A percentile compares a stretch with the other conserved stretches of the same genome.
Conservation (phyloP, 371 early-diverging fungal genomes). For the Phascolomyces articulosus region DNA sequence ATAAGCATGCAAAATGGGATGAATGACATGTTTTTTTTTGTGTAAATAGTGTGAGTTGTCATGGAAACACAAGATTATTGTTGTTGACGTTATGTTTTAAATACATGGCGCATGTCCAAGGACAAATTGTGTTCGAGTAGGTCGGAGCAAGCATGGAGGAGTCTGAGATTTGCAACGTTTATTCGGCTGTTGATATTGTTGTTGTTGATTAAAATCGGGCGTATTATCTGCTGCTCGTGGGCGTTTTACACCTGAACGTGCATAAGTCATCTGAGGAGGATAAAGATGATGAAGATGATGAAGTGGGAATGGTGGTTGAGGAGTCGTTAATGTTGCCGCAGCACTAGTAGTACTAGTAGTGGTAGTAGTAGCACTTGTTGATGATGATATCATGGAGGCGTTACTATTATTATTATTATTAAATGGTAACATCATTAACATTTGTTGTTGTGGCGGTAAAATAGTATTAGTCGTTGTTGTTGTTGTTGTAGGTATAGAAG, state of each 20-base stretch:
- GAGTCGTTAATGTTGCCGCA: background rate
- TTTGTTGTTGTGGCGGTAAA: background rate
- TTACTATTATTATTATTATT: background rate
- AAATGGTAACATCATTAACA: background rate
- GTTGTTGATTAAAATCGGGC: slow-evolving; percentile 4
- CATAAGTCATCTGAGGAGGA: slow-evolving; percentile 9
- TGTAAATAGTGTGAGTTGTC: background rate
- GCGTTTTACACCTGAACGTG: slow-evolving; percentile 6
- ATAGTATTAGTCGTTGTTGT: background rate
- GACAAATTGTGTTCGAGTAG: background rate
- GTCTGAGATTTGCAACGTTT: slow-evolving; percentile 8
- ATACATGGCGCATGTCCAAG: slow-evolving; percentile 5
- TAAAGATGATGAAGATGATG: background rate
- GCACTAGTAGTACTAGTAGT: background rate
- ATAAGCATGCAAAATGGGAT: too few species aligned
- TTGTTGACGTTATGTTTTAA: background rate
- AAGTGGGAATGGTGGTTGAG: background rate
- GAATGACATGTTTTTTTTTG: background rate
- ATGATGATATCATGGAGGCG: background rate
- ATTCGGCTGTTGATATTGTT: background rate
- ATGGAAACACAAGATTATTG: background rate
- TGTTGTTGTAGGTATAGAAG: too few species aligned
- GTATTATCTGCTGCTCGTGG: slow-evolving; percentile 7
- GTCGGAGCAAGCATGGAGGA: slow-evolving; percentile 8
- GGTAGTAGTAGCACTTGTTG: background rate